Percentiles rank a stretch among this genome's conserved stretches.
Conservation (phyloP, 108 stramenopile species). For the Parietichytrium sp. region DNA sequence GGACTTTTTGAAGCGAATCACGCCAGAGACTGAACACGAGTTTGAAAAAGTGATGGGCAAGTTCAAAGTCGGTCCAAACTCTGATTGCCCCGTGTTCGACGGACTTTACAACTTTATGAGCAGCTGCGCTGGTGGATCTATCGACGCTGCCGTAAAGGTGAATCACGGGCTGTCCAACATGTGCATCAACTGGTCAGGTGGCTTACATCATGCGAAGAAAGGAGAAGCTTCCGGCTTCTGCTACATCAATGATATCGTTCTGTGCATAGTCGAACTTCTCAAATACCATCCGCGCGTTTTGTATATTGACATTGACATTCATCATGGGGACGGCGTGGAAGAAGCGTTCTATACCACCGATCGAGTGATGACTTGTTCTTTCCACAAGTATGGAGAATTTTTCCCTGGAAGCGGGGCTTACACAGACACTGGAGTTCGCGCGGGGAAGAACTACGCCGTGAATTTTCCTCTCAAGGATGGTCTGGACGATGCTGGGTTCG, state of each 20-base stretch:
- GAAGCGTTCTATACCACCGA: conserved; percentile 99
- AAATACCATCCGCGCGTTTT: conserved; percentile 96
- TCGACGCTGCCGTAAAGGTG: conserved; percentile 93
- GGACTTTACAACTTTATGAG: conserved; percentile 94
- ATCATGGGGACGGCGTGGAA: conserved; percentile 98
- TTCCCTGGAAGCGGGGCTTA: conserved; percentile 68
- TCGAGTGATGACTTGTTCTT: conserved; percentile 96
- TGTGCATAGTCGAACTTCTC: conserved; percentile 97
- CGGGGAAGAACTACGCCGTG: conserved; percentile 94
- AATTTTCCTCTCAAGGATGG: conserved; percentile 95
- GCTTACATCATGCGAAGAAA: conserved; percentile 99
- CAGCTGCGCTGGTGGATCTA: conserved; percentile 85
- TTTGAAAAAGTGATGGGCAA: conserved; percentile 12
- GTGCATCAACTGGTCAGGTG: conserved; percentile 97
- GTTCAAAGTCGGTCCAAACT: conserved; percentile 90
- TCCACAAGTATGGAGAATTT: conserved; percentile 86
- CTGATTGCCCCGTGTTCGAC: conserved; percentile 99
- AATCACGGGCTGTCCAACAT: conserved; percentile 89
- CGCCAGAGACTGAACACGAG: conserved; percentile 74
- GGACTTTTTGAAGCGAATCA: conserved; percentile 79
- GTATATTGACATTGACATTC: conserved; percentile 99
- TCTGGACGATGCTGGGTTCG: conserved; percentile 83
- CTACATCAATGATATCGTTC: conserved; percentile 97
- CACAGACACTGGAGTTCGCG: conserved; percentile 75
- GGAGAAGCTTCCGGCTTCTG: conserved; percentile 92